Evolutionary conservation across 164 flowering plant species (phyloP).

Genomic region (Aristolochia californica): DNA sequence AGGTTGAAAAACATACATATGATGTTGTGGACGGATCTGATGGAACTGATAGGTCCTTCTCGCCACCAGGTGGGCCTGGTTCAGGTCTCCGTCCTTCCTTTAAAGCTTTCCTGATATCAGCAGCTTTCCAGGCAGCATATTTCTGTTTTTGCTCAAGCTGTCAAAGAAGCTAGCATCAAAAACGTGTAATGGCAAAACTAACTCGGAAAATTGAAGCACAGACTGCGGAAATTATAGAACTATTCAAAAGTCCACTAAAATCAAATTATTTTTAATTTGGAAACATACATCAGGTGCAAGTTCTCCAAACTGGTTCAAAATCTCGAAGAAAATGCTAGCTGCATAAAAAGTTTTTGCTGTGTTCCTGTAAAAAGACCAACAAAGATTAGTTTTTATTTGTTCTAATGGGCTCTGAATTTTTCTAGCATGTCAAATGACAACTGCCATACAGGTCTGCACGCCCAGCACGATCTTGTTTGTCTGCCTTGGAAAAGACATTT

Average conservation of each 20-base stretch:
- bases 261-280: not conserved
- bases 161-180: constrained; percentile 5
- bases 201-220: not conserved
- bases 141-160: constrained; percentile 96
- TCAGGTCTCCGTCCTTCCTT: constrained; percentile 92
- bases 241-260: constrained; percentile 1
- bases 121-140: constrained; percentile 99
- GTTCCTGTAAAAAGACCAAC: constrained; percentile 34
- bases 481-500: constrained; percentile 86
- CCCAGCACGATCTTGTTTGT: constrained; percentile 96
- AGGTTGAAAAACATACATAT: constrained; percentile 35
- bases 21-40: constrained; percentile 28
- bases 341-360: constrained; percentile 98
- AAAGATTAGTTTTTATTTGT: not conserved
- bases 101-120: constrained; percentile 91
- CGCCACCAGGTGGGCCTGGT: constrained; percentile 84
- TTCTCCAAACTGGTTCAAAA: constrained; percentile 83
- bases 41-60: constrained; percentile 42
- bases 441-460: constrained; percentile 78
- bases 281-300: constrained; percentile 85
- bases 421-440: constrained; percentile 1
- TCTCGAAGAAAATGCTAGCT: constrained; percentile 97
- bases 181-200: not conserved
- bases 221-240: no score
- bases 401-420: not conserved